Percentiles rank a stretch among this genome's conserved stretches.
Conservation (phyloP, 179 eudicot genomes). For the Patellifolia procumbens region DNA sequence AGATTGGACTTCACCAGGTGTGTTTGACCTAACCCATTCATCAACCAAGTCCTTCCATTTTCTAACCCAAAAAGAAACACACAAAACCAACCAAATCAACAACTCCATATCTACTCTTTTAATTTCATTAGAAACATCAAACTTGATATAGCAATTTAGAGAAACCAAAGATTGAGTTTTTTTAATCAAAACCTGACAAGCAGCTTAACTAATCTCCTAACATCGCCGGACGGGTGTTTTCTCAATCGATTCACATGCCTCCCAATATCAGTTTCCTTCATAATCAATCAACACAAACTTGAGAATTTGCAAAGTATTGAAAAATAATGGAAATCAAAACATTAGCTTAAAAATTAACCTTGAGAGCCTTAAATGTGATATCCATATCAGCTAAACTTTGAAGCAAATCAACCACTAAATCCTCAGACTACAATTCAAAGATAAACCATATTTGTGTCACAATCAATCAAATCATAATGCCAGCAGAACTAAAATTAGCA, state of each 20-base stretch:
- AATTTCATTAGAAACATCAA: not conserved
- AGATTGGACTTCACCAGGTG: conserved; percentile 44
- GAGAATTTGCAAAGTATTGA: not conserved
- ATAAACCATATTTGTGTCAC: not conserved
- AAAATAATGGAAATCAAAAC: not conserved
- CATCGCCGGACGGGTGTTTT: conserved; percentile 78
- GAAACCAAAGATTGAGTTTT: conserved; percentile 1
- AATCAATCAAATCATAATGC: conserved; percentile 1
- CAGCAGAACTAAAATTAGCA: not conserved
- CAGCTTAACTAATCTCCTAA: conserved; percentile 71
- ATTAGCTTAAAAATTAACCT: conserved; percentile 41
- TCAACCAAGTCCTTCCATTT: conserved; percentile 97
- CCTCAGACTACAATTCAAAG: conserved; percentile 54
- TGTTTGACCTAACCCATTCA: conserved; percentile 84
- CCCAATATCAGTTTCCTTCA: conserved; percentile 94
- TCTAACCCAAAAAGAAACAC: conserved; percentile 41
- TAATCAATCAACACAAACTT: conserved; percentile 14
- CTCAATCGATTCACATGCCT: conserved; percentile 81
- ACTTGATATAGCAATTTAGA: conserved; percentile 3
- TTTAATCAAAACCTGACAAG: conserved; percentile 69
- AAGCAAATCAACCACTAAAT: conserved; percentile 66
- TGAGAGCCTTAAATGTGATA: conserved; percentile 71
- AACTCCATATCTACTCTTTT: conserved; percentile 17
- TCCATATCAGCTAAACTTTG: conserved; percentile 87
- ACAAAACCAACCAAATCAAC: conserved; percentile 19